Evolutionary conservation across 2,329 filamentous ascomycete species (phyloP).

Genomic region (Penicillium sp.): DNA sequence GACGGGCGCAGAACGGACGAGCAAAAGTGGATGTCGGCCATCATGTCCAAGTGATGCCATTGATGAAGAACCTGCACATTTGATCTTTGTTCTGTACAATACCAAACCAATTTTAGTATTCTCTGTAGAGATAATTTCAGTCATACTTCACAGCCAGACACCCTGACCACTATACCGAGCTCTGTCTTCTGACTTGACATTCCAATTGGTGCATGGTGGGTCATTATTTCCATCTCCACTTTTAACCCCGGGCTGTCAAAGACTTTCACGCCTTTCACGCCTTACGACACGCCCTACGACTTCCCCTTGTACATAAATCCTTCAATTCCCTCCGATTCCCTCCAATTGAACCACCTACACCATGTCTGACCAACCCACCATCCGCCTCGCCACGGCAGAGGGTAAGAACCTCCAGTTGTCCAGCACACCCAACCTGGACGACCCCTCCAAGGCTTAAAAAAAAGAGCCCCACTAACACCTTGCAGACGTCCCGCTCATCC

Average conservation of each 20-base stretch:
- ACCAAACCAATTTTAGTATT: slow-evolving; percentile 13
- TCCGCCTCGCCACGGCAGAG: slow-evolving; percentile 42
- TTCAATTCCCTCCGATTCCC: background rate
- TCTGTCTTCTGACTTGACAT: too few species aligned
- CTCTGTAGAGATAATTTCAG: slow-evolving; percentile 11
- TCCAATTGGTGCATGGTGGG: background rate
- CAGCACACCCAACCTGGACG: background rate
- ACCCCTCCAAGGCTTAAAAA: too few species aligned
- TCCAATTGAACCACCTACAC: background rate
- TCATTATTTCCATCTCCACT: background rate
- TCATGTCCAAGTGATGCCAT: slow-evolving; percentile 51
- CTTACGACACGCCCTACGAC: background rate
- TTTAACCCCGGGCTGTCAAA: background rate
- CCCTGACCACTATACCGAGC: background rate
- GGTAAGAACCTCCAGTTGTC: slow-evolving; percentile 22
- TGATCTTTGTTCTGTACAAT: slow-evolving; percentile 12
- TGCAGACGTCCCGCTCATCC: slow-evolving; percentile 76
- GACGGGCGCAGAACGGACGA: slow-evolving; percentile 62
- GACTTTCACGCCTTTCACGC: background rate
- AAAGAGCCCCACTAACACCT: slow-evolving; percentile 6
- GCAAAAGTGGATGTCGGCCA: slow-evolving; percentile 80
- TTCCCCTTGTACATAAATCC: background rate
- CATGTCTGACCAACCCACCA: slow-evolving; percentile 38
- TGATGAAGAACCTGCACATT: slow-evolving; percentile 4
- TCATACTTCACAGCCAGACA: background rate